A percentile compares a stretch with the other conserved stretches of the same genome.
Conservation (phyloP, 345 rosid species). For the Gossypium thurberi region DNA sequence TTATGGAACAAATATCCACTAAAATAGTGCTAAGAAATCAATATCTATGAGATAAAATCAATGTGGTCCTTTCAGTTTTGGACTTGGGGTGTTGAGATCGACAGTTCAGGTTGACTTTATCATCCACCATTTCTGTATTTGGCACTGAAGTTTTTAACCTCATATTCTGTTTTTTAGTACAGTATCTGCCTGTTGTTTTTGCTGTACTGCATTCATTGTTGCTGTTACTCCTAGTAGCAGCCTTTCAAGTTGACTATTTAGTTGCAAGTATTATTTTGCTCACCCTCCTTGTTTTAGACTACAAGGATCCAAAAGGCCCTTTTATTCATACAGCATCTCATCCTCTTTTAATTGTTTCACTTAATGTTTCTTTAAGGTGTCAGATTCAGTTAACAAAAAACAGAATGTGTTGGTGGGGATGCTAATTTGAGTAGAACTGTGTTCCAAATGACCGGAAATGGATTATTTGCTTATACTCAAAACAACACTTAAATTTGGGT, state of each 20-base stretch:
- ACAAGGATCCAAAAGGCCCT: not conserved
- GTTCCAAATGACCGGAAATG: not conserved
- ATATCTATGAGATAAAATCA: not conserved
- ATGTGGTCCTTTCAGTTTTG: not conserved
- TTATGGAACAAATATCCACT: not conserved
- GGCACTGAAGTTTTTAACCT: conserved; percentile 9
- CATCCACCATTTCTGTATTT: conserved; percentile 5
- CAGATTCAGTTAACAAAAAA: not conserved
- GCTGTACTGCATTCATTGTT: conserved; percentile 1
- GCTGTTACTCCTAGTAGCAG: not conserved
- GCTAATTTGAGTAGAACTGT: not conserved
- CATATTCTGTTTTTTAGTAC: conserved; percentile 1
- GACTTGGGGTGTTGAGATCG: not conserved
- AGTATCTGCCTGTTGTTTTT: conserved; percentile 5
- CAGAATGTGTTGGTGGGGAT: not conserved
- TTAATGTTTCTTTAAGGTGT: not conserved
- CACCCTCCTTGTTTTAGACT: not conserved
- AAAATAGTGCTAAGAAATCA: not conserved
- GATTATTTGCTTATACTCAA: not conserved
- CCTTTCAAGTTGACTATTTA: not conserved
- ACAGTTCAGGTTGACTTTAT: not conserved
- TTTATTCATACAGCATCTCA: not conserved
- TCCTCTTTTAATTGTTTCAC: not conserved
- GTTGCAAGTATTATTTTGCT: not conserved
- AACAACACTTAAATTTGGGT: not conserved